Evolutionary conservation across 306 rosid genomes (phyloP).

Genomic region (Luffa aegyptiaca): DNA sequence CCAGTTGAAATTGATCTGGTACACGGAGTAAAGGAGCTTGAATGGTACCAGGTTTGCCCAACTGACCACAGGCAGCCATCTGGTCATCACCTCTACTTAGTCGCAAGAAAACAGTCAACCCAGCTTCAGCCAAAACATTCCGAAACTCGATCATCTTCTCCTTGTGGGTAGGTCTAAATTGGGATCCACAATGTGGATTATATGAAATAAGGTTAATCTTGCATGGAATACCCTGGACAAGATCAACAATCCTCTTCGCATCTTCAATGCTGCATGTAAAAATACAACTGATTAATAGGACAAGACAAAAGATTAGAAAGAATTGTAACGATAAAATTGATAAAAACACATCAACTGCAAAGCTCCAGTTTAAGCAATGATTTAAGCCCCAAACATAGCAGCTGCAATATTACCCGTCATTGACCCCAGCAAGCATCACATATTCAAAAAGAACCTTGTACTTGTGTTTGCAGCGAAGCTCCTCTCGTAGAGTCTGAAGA

Average conservation of each 20-base stretch:
- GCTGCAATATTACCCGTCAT: constrained; percentile 51
- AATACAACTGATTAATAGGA: neutral
- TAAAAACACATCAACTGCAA: neutral
- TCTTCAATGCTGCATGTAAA: constrained; percentile 44
- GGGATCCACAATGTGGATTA: constrained; percentile 74
- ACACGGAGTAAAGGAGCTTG: constrained; percentile 77
- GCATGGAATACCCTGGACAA: constrained; percentile 85
- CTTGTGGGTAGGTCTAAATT: constrained; percentile 67
- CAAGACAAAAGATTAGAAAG: neutral
- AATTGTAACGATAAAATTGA: neutral
- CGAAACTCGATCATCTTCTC: constrained; percentile 73
- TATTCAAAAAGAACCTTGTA: constrained; percentile 77
- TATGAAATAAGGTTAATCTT: constrained; percentile 84
- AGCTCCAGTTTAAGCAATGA: constrained; percentile 15
- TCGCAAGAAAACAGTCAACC: constrained; percentile 53
- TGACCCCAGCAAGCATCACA: constrained; percentile 88
- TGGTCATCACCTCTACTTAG: constrained; percentile 86
- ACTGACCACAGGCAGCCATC: constrained; percentile 98
- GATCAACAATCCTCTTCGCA: constrained; percentile 61
- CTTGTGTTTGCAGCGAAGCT: constrained; percentile 51
- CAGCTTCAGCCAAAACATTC: constrained; percentile 55
- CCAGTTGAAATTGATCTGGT: constrained; percentile 59
- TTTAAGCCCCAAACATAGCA: neutral
- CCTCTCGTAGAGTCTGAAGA: constrained; percentile 70
- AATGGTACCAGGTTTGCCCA: constrained; percentile 64